Conservation (phyloP, 2,329 filamentous ascomycete genomes). For the Trichoderma hamatum region DNA sequence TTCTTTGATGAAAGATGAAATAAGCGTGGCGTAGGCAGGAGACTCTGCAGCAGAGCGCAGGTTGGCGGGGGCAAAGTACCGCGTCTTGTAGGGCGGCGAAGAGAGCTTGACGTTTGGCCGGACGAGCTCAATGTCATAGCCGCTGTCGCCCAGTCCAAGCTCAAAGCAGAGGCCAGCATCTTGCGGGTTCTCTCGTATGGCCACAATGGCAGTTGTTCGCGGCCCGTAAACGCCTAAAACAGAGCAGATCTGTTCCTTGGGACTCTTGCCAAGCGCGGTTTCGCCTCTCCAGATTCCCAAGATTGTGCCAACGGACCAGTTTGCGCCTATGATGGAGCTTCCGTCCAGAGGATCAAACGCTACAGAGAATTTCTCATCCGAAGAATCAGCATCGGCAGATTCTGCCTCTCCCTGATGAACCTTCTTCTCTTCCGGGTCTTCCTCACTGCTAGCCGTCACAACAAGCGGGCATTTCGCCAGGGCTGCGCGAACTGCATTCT, state of each 20-base stretch:
- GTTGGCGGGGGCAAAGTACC: conserved; percentile 66
- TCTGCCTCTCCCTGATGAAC: conserved; percentile 28
- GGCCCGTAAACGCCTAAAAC: conserved; percentile 59
- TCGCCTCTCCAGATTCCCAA: conserved; percentile 60
- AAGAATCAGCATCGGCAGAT: conserved; percentile 18
- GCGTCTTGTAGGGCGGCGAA: conserved; percentile 47
- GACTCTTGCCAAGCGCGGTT: conserved; percentile 47
- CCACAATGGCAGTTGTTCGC: conserved; percentile 58
- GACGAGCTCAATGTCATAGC: conserved; percentile 43
- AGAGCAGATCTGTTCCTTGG: conserved; percentile 51
- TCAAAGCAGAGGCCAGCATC: conserved; percentile 53
- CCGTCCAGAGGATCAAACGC: conserved; percentile 68
- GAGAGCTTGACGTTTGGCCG: conserved; percentile 46
- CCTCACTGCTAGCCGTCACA: conserved; percentile 60
- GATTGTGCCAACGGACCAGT: conserved; percentile 63
- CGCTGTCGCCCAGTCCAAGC: conserved; percentile 45
- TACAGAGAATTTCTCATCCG: conserved; percentile 50
- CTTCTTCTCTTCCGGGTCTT: conserved; percentile 57
- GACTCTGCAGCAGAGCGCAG: conserved; percentile 59
- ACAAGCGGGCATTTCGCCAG: conserved; percentile 50
- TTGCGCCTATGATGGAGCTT: conserved; percentile 61
- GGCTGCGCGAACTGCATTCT: conserved; percentile 50
- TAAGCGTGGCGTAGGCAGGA: conserved; percentile 51
- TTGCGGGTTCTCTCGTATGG: conserved; percentile 48
- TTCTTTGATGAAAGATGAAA: conserved; percentile 53